Conservation (phyloP, 2,329 filamentous ascomycete species). For the Grosmannia huntii region DNA sequence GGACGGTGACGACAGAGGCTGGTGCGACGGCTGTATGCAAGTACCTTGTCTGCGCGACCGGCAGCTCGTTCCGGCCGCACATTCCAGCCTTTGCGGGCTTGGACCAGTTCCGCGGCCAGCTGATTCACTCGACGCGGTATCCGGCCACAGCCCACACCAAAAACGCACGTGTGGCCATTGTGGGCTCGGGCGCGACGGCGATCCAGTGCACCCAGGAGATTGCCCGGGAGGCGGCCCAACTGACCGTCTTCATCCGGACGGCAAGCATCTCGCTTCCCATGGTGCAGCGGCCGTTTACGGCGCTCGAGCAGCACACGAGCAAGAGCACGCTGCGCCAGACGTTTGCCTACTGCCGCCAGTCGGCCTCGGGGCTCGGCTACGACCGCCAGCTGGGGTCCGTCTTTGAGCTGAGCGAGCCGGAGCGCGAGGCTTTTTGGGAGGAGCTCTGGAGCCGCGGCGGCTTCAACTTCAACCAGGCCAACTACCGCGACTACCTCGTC, state of each 20-base stretch:
- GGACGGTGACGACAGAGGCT: constrained; percentile 29
- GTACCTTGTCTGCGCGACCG: constrained; percentile 32
- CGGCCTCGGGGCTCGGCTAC: constrained; percentile 38
- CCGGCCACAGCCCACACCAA: constrained; percentile 4
- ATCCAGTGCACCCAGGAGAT: constrained; percentile 13
- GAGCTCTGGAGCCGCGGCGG: constrained; percentile 22
- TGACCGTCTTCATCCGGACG: constrained; percentile 42
- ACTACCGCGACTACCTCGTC: constrained; percentile 15
- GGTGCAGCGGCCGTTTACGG: constrained; percentile 31
- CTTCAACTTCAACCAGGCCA: constrained; percentile 7
- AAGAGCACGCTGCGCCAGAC: constrained; percentile 24
- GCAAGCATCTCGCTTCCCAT: constrained; percentile 48
- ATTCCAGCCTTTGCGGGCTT: constrained; percentile 21
- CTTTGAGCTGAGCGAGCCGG: constrained; percentile 24
- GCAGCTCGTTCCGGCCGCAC: constrained; percentile 30
- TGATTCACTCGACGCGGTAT: constrained; percentile 11
- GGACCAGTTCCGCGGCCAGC: constrained; percentile 6
- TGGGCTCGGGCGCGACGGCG: constrained; percentile 12
- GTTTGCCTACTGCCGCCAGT: constrained; percentile 30
- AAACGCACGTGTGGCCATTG: constrained; percentile 11
- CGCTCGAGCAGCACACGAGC: constrained; percentile 29
- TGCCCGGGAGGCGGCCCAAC: constrained; percentile 21
- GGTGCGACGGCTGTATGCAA: constrained; percentile 25
- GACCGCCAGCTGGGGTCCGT: constrained; percentile 31
- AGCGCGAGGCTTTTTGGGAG: constrained; percentile 30